Conservation (phyloP, 371 early-diverging fungal species). For the Globomyces sp. region DNA sequence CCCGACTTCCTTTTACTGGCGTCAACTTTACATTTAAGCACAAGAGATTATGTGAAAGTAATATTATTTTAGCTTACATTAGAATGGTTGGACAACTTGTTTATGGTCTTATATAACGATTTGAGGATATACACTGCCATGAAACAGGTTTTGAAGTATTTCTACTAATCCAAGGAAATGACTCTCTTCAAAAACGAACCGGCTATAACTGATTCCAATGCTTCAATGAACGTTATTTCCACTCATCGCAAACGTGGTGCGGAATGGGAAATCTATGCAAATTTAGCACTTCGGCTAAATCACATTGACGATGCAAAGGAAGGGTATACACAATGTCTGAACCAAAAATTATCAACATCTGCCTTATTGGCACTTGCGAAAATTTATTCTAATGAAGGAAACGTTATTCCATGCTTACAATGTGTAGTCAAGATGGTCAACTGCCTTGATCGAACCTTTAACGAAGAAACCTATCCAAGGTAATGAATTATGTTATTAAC, state of each 20-base stretch:
- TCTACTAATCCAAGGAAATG: slow-evolving; percentile 39
- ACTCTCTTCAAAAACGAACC: slow-evolving; percentile 35
- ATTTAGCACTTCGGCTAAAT: slow-evolving; percentile 80
- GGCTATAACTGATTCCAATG: slow-evolving; percentile 55
- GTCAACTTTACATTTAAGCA: slow-evolving; percentile 62
- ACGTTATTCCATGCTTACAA: slow-evolving; percentile 74
- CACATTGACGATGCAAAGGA: slow-evolving; percentile 87
- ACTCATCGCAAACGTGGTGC: slow-evolving; percentile 82
- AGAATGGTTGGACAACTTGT: slow-evolving; percentile 95
- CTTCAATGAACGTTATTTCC: slow-evolving; percentile 46
- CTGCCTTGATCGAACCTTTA: slow-evolving; percentile 67
- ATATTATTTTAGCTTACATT: too few relatives aligned
- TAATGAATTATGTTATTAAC: too few relatives aligned
- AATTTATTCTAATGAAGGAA: slow-evolving; percentile 71
- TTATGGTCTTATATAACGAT: slow-evolving; percentile 96
- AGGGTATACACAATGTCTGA: slow-evolving; percentile 82
- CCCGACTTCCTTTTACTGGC: slow-evolving; percentile 8
- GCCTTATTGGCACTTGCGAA: slow-evolving; percentile 82
- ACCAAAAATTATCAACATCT: slow-evolving; percentile 86
- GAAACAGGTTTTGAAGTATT: slow-evolving; percentile 39
- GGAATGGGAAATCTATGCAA: slow-evolving; percentile 96
- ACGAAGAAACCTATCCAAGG: slow-evolving; percentile 63
- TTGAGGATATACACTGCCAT: slow-evolving; percentile 83
- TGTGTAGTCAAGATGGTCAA: slow-evolving; percentile 77
- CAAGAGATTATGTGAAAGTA: slow-evolving; percentile 91